Evolutionary conservation across 148 eudicot species (phyloP).

Genomic region (Diospyros kaki): DNA sequence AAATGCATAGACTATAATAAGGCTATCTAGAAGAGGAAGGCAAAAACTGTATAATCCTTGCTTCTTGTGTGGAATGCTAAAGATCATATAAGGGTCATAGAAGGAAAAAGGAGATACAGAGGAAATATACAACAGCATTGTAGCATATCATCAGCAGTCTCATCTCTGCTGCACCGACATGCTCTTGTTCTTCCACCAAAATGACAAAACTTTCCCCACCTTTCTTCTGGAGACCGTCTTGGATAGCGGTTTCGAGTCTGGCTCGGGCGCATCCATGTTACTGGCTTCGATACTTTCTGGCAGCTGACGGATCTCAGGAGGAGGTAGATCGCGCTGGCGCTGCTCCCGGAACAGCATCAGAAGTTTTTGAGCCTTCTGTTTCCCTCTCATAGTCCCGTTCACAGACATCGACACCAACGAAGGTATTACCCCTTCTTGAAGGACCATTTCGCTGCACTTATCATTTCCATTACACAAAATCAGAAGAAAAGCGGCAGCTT

Average conservation of each 20-base stretch:
- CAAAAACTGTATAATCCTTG: slow-evolving; percentile 29
- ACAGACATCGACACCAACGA: slow-evolving; percentile 80
- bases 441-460: slow-evolving; percentile 73
- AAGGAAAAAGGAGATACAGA: slow-evolving; percentile 20
- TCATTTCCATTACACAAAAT: slow-evolving; percentile 68
- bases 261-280: slow-evolving; percentile 9
- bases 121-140: slow-evolving; percentile 33
- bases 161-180: slow-evolving; percentile 55
- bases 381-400: slow-evolving; percentile 83
- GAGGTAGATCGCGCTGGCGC: slow-evolving; percentile 62
- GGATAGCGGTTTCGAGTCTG: slow-evolving; percentile 36
- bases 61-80: slow-evolving; percentile 22
- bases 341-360: slow-evolving; percentile 87
- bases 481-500: slow-evolving; percentile 71
- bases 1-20: background rate
- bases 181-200: slow-evolving; percentile 70
- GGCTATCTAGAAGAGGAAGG: slow-evolving; percentile 5
- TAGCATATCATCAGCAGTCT: background rate
- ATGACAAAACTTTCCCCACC: slow-evolving; percentile 52
- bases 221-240: slow-evolving; percentile 61
- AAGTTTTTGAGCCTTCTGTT: slow-evolving; percentile 88
- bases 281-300: background rate
- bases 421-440: slow-evolving; percentile 96
- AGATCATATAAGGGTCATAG: slow-evolving; percentile 1
- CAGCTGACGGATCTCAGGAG: slow-evolving; percentile 18